A percentile compares a stretch with the other conserved stretches of the same genome.
These are phyloP conservation scores for Colletotrichum sp. DNA, from an alignment of 2,329 filamentous ascomycete species.

Conservation along the genomic window DNA sequence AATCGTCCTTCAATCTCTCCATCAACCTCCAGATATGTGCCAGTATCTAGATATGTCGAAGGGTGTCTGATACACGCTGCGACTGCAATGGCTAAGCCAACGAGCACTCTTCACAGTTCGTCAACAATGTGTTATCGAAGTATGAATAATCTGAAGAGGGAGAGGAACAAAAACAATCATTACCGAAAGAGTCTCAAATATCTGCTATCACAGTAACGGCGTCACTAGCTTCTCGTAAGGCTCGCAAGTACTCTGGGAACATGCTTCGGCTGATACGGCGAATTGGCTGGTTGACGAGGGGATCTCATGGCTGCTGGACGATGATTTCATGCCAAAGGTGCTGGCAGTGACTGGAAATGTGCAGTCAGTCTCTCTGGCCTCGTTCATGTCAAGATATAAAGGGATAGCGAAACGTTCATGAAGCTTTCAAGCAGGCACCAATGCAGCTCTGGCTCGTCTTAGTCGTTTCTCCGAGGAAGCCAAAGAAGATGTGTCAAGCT, in stretches of 20 bases:
- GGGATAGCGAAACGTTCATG: rapidly evolving
- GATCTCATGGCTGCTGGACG: background rate
- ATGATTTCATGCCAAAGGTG: background rate
- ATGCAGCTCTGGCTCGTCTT: no score
- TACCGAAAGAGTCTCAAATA: background rate
- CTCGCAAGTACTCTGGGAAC: no score
- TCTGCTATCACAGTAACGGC: background rate
- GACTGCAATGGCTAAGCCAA: no score
- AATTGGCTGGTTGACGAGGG: no score
- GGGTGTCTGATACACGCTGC: background rate
- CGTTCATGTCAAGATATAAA: background rate
- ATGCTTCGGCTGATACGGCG: no score
- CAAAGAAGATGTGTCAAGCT: rapidly evolving
- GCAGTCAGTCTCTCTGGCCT: background rate
- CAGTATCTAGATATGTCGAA: background rate
- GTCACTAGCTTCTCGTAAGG: no score
- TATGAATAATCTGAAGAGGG: background rate
- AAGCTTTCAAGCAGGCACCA: background rate
- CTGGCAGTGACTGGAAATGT: background rate
- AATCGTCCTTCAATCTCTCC: background rate
- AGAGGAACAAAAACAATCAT: rapidly evolving
- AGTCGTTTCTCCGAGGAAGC: background rate
- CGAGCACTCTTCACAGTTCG: no score
- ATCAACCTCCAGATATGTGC: background rate
- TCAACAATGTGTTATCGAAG: background rate